phyloP scores from a whole-genome alignment of 2,329 filamentous ascomycete species.

The Fragosphaeria purpurea region DNA sequence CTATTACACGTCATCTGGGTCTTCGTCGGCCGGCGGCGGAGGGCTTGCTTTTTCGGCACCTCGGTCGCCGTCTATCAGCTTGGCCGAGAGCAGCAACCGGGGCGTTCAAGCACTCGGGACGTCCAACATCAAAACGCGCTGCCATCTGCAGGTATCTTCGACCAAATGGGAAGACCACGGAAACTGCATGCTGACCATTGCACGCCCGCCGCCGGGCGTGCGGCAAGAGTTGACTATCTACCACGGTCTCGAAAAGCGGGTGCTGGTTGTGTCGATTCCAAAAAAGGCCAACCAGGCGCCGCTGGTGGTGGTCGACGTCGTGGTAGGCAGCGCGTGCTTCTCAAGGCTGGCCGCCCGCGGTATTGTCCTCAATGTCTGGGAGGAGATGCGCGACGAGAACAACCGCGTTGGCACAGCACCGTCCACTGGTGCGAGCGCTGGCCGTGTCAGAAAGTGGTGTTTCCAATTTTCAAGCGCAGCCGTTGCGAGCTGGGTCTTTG shows the following conservation, averaged over 20 bases:
- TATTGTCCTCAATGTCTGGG: conserved; percentile 83
- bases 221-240: conserved; percentile 48
- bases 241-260: conserved; percentile 69
- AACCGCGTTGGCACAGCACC: conserved; percentile 44
- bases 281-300: conserved; percentile 47
- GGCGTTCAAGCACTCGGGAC: conserved; percentile 52
- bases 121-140: conserved; percentile 72
- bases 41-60: conserved; percentile 29
- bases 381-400: conserved; percentile 57
- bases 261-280: conserved; percentile 66
- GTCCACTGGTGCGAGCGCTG: conserved; percentile 39
- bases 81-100: conserved; percentile 36
- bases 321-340: conserved; percentile 75
- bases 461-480: conserved; percentile 46
- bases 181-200: conserved; percentile 71
- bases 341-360: conserved; percentile 74
- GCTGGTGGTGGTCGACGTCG: conserved; percentile 67
- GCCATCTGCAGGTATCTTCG: conserved; percentile 68
- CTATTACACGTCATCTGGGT: conserved; percentile 46
- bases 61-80: conserved; percentile 48
- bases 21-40: conserved; percentile 37
- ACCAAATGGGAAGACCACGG: conserved; percentile 90
- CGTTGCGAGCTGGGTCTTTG: conserved; percentile 46
- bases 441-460: conserved; percentile 53
- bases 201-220: conserved; percentile 57